Evolutionary conservation across 495 filamentous ascomycete genomes (phyloP), one percentile per base, ranked within the genome.

Genomic region (Extremus antarcticus): DNA sequence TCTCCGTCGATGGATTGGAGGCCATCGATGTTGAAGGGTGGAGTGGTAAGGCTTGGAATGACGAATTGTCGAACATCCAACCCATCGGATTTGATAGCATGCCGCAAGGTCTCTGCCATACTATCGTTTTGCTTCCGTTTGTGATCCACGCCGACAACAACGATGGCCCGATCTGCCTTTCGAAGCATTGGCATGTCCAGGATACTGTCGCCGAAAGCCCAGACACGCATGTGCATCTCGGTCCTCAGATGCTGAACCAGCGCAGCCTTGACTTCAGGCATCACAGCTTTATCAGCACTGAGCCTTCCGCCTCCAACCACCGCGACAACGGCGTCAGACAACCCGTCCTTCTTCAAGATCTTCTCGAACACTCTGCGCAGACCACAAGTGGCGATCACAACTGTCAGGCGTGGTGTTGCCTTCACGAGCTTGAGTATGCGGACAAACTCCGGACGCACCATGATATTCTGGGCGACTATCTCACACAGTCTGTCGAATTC

Each of bases 201-300:
- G 0, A 72, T 71, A 62, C 81, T 80, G 58, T 85, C 81, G 51
- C 84, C 81, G 61, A 86, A 81, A 0, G 80, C 82, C 65, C 73
- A 79, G 21, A 82, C 75, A 45, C 74, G 67, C 23, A 72, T 40
- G 0, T 68, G 11, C 52, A 75, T 57, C 10, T 9, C 8, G 3
- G 63, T 25, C 52, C 65, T 63, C 23, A 85, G 61, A 50, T 59
- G 69, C 17, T 38, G 52, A 0, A 81, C 76, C 43, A 85, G 19
- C 9, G 55, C 65, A 3, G 62, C 71, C 65, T 85, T 87, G 25
- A 80, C 65, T 9, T 55, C 62, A 19, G 73, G 65, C 13, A 75
- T 83, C 46, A 74, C 65, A 0, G 62, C 70, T 19, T 84, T 75
- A 3, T 61, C 32, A 40, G 79, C 61, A 17, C 75, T 74, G 13